phyloP scores from a whole-genome alignment of 2,329 filamentous ascomycete genomes.

The Aureobasidium sp. region DNA sequence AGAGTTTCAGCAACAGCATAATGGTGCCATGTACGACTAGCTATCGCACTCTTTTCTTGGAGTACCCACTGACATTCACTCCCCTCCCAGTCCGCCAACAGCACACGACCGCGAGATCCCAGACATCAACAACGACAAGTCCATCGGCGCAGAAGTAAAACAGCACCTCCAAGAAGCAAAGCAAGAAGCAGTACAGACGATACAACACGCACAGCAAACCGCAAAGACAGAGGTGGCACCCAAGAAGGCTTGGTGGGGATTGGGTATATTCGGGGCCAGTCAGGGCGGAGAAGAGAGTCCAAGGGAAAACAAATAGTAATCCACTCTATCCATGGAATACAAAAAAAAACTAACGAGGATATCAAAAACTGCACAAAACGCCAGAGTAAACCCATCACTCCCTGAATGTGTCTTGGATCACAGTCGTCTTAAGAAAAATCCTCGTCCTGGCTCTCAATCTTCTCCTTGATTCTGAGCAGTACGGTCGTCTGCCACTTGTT shows the following conservation, averaged over 20 bases:
- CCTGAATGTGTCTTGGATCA: too few species aligned
- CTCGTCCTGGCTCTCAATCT: slow-evolving; percentile 63
- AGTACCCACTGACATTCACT: too few species aligned
- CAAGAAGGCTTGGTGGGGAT: slow-evolving; percentile 15
- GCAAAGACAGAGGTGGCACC: slow-evolving; percentile 12
- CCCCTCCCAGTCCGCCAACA: background rate
- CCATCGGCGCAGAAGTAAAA: slow-evolving; percentile 8
- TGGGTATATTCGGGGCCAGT: slow-evolving; percentile 9
- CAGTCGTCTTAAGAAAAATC: too few species aligned
- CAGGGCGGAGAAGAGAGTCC: slow-evolving; percentile 14
- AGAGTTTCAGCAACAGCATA: slow-evolving; percentile 18
- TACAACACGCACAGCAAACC: slow-evolving; percentile 3
- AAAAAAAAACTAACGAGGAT: background rate
- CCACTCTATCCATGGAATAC: background rate
- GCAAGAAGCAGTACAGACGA: background rate
- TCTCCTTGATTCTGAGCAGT: slow-evolving; percentile 72
- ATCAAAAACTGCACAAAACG: background rate
- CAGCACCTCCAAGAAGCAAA: background rate
- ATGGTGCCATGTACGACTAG: background rate
- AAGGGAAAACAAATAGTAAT: background rate
- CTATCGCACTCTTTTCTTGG: too few species aligned
- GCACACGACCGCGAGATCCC: slow-evolving; percentile 15
- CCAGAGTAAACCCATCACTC: background rate
- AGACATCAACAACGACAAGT: slow-evolving; percentile 9
- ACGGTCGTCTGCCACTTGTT: slow-evolving; percentile 96